Percentiles rank a stretch among this genome's conserved stretches.
These are phyloP conservation scores for Diaporthe aspalathi DNA, from an alignment of 2,329 filamentous ascomycete genomes.

Conservation along the genomic window DNA sequence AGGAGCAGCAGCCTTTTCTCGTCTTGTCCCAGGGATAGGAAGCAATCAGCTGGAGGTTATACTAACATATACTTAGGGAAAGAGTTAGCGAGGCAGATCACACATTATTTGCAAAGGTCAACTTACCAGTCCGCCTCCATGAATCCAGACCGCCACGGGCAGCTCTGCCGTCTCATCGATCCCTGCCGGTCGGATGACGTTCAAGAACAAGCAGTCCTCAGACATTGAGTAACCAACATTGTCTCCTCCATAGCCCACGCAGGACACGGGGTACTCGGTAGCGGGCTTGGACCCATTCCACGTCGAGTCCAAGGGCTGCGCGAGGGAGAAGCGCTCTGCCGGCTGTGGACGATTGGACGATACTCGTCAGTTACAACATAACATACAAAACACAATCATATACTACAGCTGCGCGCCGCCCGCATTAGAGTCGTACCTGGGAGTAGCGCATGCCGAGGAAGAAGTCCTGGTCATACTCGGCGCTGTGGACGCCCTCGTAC, in stretches of 20 bases:
- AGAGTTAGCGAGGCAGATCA: background rate
- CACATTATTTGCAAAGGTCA: background rate
- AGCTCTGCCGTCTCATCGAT: conserved; percentile 54
- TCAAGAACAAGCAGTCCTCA: conserved; percentile 70
- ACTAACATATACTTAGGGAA: conserved; percentile 19
- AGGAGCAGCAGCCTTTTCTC: background rate
- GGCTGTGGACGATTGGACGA: conserved; percentile 12
- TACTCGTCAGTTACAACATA: conserved; percentile 54
- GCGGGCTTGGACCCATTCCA: conserved; percentile 57
- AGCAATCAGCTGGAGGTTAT: too few species aligned
- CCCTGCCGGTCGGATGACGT: conserved; percentile 65
- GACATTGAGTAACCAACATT: conserved; percentile 46
- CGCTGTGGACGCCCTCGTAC: conserved; percentile 49
- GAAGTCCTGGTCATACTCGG: conserved; percentile 58
- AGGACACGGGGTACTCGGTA: conserved; percentile 59
- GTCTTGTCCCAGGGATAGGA: background rate
- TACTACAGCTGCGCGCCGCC: conserved; percentile 46
- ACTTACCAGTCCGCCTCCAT: conserved; percentile 52
- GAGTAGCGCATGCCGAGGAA: conserved; percentile 69
- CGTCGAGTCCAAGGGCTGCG: conserved; percentile 59
- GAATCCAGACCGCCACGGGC: conserved; percentile 70
- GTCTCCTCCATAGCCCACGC: conserved; percentile 62
- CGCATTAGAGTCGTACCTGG: conserved; percentile 60
- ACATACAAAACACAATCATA: conserved; percentile 40
- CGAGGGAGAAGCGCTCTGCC: conserved; percentile 59